Percentiles rank a stretch among this genome's conserved stretches.
Evolutionary conservation across 1,284 basidiomycete genomes (phyloP).

Genomic region (Pisolithus thermaeus): DNA sequence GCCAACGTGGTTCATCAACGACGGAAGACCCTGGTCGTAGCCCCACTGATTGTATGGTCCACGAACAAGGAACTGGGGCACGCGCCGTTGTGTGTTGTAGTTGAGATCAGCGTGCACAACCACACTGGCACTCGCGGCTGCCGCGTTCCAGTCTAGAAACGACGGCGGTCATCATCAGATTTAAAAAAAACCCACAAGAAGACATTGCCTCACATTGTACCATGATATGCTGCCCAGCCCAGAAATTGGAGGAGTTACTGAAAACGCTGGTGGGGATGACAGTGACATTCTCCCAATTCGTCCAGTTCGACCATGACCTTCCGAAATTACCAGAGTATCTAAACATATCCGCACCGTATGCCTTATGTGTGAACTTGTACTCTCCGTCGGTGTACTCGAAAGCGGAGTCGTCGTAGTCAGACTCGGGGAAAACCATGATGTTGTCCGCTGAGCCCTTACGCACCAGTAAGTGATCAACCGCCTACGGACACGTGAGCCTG

Average conservation of each 20-base stretch:
- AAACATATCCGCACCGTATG: conserved; percentile 82
- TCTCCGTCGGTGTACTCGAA: conserved; percentile 56
- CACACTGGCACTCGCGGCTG: conserved; percentile 55
- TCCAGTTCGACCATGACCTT: conserved; percentile 79
- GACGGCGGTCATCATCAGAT: conserved; percentile 1
- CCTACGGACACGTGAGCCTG: conserved; percentile 33
- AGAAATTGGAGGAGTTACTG: conserved; percentile 54
- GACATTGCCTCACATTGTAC: conserved; percentile 64
- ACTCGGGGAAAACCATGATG: conserved; percentile 75
- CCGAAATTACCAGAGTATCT: conserved; percentile 85
- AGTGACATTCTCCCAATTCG: conserved; percentile 67
- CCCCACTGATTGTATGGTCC: conserved; percentile 90
- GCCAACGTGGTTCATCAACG: conserved; percentile 56
- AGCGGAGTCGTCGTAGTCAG: conserved; percentile 67
- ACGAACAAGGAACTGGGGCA: conserved; percentile 80
- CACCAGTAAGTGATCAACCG: conserved; percentile 68
- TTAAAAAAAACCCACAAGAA: background rate
- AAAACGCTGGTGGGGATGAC: conserved; percentile 58
- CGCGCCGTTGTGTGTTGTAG: conserved; percentile 61
- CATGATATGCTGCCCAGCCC: conserved; percentile 80
- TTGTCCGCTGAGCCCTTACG: conserved; percentile 74
- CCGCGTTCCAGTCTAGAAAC: conserved; percentile 67
- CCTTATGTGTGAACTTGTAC: conserved; percentile 75
- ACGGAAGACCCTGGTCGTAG: conserved; percentile 73
- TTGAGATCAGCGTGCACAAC: conserved; percentile 75